Percentiles rank a stretch among this genome's conserved stretches.
Evolutionary conservation across 371 early-diverging fungal species (phyloP).

Genomic region (Mucor racemosus): DNA sequence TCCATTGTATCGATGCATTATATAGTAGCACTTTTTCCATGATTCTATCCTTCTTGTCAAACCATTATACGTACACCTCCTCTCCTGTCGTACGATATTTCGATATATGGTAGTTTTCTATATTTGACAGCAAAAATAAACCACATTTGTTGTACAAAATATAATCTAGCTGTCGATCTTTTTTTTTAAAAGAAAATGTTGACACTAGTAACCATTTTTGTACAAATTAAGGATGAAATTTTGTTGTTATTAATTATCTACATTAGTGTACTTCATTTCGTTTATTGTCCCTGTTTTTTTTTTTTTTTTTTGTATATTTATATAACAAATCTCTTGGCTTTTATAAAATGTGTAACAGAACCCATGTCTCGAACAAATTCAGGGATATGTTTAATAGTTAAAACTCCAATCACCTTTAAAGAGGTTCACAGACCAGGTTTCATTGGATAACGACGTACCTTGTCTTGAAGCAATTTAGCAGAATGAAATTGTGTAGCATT

Average conservation of each 20-base stretch:
- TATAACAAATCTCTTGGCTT: slow-evolving; percentile 2
- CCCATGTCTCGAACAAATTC: slow-evolving; percentile 5
- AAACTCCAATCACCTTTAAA: neutral
- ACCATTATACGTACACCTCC: neutral
- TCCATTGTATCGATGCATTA: neutral
- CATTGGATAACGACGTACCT: neutral
- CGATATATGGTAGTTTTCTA: neutral
- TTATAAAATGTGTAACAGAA: neutral
- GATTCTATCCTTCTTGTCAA: neutral
- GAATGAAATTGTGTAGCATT: neutral
- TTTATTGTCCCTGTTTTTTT: too few relatives aligned
- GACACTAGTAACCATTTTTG: slow-evolving; percentile 5
- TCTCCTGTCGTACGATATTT: neutral
- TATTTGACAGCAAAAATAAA: neutral
- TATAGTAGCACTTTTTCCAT: neutral
- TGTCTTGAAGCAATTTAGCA: neutral
- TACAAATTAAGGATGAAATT: neutral
- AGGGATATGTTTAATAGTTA: neutral
- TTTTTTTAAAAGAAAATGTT: neutral
- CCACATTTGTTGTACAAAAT: neutral
- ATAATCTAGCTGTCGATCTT: neutral
- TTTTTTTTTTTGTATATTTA: neutral
- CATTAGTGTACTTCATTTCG: neutral
- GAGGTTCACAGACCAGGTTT: neutral
- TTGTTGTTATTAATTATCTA: slow-evolving; percentile 2